Conservation (phyloP, 108 stramenopile genomes). For the Cyclotella cryptica region DNA sequence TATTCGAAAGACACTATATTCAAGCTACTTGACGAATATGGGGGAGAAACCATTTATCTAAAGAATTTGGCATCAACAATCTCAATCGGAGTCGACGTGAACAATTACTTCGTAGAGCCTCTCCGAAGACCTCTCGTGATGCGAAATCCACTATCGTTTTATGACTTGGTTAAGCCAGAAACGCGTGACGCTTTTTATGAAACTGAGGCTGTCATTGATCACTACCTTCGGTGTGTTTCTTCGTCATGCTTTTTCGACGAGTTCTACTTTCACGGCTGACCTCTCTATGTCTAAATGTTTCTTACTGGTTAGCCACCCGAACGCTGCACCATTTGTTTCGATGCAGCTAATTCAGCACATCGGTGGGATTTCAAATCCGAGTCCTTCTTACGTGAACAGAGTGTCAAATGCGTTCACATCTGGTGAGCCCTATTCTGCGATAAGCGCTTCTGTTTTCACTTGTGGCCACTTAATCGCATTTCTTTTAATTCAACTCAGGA, state of each 20-base stretch:
- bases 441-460: neutral
- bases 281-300: slow-evolving; percentile 23
- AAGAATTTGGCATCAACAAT: slow-evolving; percentile 42
- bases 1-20: slow-evolving; percentile 35
- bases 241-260: neutral
- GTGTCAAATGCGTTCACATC: slow-evolving; percentile 44
- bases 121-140: slow-evolving; percentile 6
- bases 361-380: slow-evolving; percentile 46
- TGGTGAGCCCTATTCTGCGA: neutral
- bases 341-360: slow-evolving; percentile 51
- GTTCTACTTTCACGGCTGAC: slow-evolving; percentile 20
- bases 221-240: neutral
- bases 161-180: slow-evolving; percentile 7
- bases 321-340: slow-evolving; percentile 62
- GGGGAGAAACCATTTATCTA: slow-evolving; percentile 39
- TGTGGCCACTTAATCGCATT: neutral
- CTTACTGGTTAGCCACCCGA: slow-evolving; percentile 48
- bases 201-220: slow-evolving; percentile 22
- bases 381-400: slow-evolving; percentile 46
- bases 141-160: slow-evolving; percentile 21
- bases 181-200: slow-evolving; percentile 34
- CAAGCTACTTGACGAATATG: slow-evolving; percentile 39
- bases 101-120: slow-evolving; percentile 5
- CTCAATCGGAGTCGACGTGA: slow-evolving; percentile 6
- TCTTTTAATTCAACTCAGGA: slow-evolving; percentile 26